Base-by-base conservation (phyloP, 1,284 basidiomycete genomes). In the Coniferiporia sulphurascens region DNA sequence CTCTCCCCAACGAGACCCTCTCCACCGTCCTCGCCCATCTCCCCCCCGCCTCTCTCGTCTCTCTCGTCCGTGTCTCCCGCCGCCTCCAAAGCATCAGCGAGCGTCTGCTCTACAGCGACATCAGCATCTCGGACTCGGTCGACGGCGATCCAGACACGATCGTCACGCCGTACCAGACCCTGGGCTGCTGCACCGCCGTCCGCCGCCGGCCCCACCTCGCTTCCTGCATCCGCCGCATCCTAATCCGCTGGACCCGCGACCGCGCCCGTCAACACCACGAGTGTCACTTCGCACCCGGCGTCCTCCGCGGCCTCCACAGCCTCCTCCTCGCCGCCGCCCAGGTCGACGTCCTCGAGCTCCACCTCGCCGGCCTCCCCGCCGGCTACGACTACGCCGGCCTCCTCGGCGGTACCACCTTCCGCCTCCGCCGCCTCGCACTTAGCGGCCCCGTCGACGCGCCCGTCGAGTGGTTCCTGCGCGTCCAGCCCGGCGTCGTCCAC, bases 1-100 rank as follows among this genome's bases (percentile, higher is more conserved):
- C 61, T 19, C 72, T 85, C 12, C 84, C 84, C 3, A 86, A 82
- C 69, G 84, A 86, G 68, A 81, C 78, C n/a, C 77, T 86, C 60
- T 66, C 68, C 48, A 69, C 75, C 58, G 79, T 86, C 60, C 78
- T 85, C 65, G 66, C 72, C 35, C 62, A 76, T 55, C 76, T 85
- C 38, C 63, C 76, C 9, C 71, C 75, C 4, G 52, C 69, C 49
- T 66, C 70, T 1, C 78, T 86, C 57, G 66, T 74, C 34, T 63
- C 69, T 52, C 66, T 81, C 56, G 64, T 78, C 35, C 71, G 75
- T 60, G 77, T 80, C 52, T 84, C 78, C 27, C 74, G 67, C 49
- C 74, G 75, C 17, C 83, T 82, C 72, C 80, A 76, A 60, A 78
- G 73, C 43, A 75, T 85, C 44, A 81, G 81, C 2, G 84, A 85